phyloP scores from a whole-genome alignment of 106 monocot species.

The Apostasia shenzhenica region DNA sequence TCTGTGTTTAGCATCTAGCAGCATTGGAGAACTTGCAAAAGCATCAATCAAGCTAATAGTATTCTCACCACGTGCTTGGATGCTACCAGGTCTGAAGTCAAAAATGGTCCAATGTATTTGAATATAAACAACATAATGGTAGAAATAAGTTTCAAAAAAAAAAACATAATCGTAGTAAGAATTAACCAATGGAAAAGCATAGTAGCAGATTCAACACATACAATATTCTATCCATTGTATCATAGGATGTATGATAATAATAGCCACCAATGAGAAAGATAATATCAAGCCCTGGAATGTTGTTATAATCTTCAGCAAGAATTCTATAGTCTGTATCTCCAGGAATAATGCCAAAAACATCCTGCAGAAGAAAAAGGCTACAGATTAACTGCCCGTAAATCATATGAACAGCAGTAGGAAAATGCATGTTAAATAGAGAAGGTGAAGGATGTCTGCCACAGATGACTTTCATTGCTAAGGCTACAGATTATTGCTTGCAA shows the following conservation, averaged over 20 bases:
- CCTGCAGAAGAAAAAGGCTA: slow-evolving; percentile 32
- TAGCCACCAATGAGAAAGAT: slow-evolving; percentile 98
- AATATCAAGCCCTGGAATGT: slow-evolving; percentile 97
- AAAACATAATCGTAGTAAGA: neutral
- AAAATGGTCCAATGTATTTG: slow-evolving; percentile 8
- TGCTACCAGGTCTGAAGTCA: slow-evolving; percentile 80
- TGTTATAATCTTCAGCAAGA: slow-evolving; percentile 79
- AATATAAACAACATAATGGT: neutral
- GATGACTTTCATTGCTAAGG: no score
- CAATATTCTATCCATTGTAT: slow-evolving; percentile 91
- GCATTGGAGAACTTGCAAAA: slow-evolving; percentile 58
- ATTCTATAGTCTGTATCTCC: slow-evolving; percentile 99
- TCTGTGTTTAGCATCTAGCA: slow-evolving; percentile 40
- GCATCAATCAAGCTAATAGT: slow-evolving; percentile 58
- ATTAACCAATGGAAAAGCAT: slow-evolving; percentile 2
- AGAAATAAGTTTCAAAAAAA: neutral
- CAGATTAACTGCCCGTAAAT: neutral
- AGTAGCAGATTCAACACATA: slow-evolving; percentile 41
- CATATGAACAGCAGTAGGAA: neutral
- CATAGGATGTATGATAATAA: slow-evolving; percentile 91
- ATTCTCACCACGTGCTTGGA: slow-evolving; percentile 99
- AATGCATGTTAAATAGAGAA: neutral
- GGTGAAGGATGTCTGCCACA: neutral
- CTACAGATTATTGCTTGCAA: no score
- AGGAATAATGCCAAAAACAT: slow-evolving; percentile 91